Base-by-base conservation (phyloP, 2,329 filamentous ascomycete species). In the Podosphaera xanthii region DNA sequence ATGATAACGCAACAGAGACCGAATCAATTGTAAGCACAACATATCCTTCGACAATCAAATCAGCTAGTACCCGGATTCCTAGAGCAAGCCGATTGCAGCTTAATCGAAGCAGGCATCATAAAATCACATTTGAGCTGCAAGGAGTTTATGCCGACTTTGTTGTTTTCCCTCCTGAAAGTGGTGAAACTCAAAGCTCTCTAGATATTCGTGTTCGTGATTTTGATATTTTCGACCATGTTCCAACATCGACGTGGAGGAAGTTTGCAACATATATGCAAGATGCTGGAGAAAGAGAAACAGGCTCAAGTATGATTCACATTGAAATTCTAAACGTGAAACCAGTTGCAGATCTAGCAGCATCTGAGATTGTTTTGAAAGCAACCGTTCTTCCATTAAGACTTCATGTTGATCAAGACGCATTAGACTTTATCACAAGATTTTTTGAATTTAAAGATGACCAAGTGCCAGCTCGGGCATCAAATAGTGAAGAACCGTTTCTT, bases 181-280 rank as follows among this genome's bases (percentile, higher is more conserved):
- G 83, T 0, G 89, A 96, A 70, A 92, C 88, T 0, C 80, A 94
- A 68, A 94, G 83, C 69, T 94, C 89, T 30, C 75, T 97, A 44
- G 87, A 96, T 69, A 74, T 97, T 40, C 82, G 88, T 7, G 76
- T 98, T 9, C 78, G 81, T 46, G 84, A 92, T 60, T 75, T 98
- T 10, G 90, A 95, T 64, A 83, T 98, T 14, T 95, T 92, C 62
- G 92, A 98, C 69, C 88, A 96, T 67, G 79, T 98, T 2, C 88
- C 89, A 1, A 91, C 88, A 0, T 98, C 92, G 2, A 96, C 91
- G 0, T 98, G 94, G 94, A 94, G 87, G 70, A 98, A 96, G 69
- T 98, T 98, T 72, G 83, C 88, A 12, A 97, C 91, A 0, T 96
- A 95, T 66, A 86, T 94, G 73, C 82, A 86, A 61, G 88, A 94